Conservation (phyloP, 805 yeast genomes). For the Starmerella scarabaei region DNA sequence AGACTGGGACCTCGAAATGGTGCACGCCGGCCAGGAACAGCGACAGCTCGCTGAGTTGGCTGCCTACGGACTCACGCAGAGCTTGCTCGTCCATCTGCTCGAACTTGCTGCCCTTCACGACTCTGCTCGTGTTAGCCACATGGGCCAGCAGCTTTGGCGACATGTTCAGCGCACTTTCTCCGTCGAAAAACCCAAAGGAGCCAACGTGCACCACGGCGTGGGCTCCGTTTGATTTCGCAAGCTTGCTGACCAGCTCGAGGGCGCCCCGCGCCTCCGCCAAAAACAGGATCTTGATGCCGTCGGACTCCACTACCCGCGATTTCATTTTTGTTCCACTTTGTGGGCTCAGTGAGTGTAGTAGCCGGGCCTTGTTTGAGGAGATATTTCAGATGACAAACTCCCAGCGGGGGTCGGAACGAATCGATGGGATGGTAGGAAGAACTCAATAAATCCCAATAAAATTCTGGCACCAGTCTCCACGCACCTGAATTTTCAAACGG, state of each 20-base stretch:
- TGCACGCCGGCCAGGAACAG: conserved; percentile 35
- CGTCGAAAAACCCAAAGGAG: conserved; percentile 66
- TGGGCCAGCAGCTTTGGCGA: conserved; percentile 40
- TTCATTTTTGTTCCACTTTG: too few relatives aligned
- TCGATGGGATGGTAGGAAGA: too few relatives aligned
- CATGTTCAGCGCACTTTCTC: conserved; percentile 39
- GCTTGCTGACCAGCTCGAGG: conserved; percentile 36
- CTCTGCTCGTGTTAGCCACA: conserved; percentile 53
- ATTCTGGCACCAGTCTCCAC: too few relatives aligned
- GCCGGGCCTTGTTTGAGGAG: too few relatives aligned
- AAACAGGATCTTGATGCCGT: conserved; percentile 33
- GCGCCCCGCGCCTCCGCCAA: conserved; percentile 47
- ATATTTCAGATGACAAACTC: too few relatives aligned
- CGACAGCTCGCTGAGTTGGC: conserved; percentile 39
- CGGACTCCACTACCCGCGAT: background rate
- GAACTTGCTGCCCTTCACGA: conserved; percentile 38
- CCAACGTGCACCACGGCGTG: conserved; percentile 55
- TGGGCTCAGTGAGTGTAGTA: too few relatives aligned
- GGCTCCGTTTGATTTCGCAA: conserved; percentile 38
- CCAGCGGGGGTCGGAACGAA: too few relatives aligned
- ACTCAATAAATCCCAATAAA: too few relatives aligned
- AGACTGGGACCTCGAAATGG: conserved; percentile 46
- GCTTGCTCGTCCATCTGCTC: conserved; percentile 38
- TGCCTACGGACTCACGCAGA: conserved; percentile 28
- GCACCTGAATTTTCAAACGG: too few relatives aligned